phyloP scores from a whole-genome alignment of 495 filamentous ascomycete genomes.

The Podospora pseudopauciseta region DNA sequence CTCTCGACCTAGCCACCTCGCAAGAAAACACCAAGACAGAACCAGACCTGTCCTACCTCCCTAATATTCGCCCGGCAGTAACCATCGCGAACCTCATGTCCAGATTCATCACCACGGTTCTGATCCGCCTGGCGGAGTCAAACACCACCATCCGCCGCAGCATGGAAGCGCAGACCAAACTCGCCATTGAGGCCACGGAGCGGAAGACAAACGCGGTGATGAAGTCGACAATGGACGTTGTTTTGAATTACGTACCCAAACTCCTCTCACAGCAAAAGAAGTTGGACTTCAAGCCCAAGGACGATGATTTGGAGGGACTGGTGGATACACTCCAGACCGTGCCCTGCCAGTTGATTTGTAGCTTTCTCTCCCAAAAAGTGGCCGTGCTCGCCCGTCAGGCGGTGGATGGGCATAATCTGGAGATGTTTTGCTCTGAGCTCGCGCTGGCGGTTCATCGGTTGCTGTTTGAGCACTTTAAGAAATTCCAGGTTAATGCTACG shows the following conservation, averaged over 20 bases:
- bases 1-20: slow-evolving; percentile 65
- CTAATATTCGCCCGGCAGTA: slow-evolving; percentile 72
- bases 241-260: slow-evolving; percentile 71
- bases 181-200: slow-evolving; percentile 73
- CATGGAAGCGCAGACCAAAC: slow-evolving; percentile 80
- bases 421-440: slow-evolving; percentile 77
- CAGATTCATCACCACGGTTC: slow-evolving; percentile 80
- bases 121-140: slow-evolving; percentile 81
- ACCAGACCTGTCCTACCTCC: slow-evolving; percentile 83
- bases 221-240: slow-evolving; percentile 79
- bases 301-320: slow-evolving; percentile 68
- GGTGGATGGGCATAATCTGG: slow-evolving; percentile 73
- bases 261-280: slow-evolving; percentile 80
- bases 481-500: slow-evolving; percentile 83
- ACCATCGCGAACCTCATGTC: slow-evolving; percentile 90
- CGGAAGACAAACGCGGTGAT: slow-evolving; percentile 84
- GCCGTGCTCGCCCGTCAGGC: slow-evolving; percentile 59
- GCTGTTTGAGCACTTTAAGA: slow-evolving; percentile 89
- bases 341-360: slow-evolving; percentile 72
- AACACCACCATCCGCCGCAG: slow-evolving; percentile 85
- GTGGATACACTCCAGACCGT: slow-evolving; percentile 81
- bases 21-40: slow-evolving; percentile 77
- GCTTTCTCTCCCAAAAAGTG: slow-evolving; percentile 64
- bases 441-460: slow-evolving; percentile 71
- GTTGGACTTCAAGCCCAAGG: slow-evolving; percentile 85